Evolutionary conservation across 106 monocot genomes (phyloP).

Genomic region (Cymbidium sinense): DNA sequence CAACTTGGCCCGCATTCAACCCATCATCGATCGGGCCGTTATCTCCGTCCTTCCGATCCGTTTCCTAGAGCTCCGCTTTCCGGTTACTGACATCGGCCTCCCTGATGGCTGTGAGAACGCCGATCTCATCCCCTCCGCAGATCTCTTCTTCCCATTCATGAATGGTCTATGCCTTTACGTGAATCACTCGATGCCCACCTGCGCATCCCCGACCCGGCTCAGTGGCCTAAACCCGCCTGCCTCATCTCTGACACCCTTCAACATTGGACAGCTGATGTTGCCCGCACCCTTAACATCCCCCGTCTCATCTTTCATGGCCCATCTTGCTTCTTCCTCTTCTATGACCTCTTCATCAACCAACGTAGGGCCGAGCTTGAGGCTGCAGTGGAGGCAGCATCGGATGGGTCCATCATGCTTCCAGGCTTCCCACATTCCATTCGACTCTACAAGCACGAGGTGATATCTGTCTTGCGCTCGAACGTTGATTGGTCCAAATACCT

Average conservation of each 20-base stretch:
- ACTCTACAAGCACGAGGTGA: background rate
- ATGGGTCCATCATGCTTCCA: constrained; percentile 9
- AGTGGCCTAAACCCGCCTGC: constrained; percentile 1
- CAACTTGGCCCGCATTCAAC: constrained; percentile 5
- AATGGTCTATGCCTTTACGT: background rate
- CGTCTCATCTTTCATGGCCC: constrained; percentile 27
- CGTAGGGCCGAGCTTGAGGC: background rate
- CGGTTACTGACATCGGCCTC: background rate
- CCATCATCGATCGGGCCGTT: background rate
- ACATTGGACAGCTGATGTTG: constrained; percentile 19
- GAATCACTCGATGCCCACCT: constrained; percentile 4
- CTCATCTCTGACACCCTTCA: constrained; percentile 26
- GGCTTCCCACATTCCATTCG: constrained; percentile 17
- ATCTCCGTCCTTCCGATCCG: constrained; percentile 9
- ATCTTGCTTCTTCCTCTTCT: background rate
- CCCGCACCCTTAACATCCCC: constrained; percentile 4
- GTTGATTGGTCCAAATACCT: background rate
- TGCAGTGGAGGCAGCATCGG: background rate
- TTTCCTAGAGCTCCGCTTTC: background rate
- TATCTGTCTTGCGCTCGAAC: background rate
- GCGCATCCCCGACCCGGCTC: background rate
- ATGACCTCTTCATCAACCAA: background rate
- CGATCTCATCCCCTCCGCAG: constrained; percentile 2
- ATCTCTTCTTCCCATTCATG: constrained; percentile 8
- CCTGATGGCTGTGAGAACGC: constrained; percentile 14